Evolutionary conservation across 1,284 basidiomycete genomes (phyloP).

Genomic region (Naganishia albida): DNA sequence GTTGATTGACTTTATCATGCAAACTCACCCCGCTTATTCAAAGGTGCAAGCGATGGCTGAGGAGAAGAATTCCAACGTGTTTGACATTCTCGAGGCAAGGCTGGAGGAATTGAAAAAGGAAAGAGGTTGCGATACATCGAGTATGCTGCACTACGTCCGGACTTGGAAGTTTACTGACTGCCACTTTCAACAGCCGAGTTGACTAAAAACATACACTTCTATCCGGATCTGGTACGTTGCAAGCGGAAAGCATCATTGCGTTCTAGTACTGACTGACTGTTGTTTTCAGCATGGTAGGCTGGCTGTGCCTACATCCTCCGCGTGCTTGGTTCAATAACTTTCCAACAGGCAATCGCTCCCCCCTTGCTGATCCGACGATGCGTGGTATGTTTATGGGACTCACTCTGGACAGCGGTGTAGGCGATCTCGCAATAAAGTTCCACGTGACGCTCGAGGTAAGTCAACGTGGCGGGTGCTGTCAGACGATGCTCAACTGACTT

Average conservation of each 20-base stretch:
- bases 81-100: slow-evolving; percentile 69
- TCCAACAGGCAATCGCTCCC: slow-evolving; percentile 81
- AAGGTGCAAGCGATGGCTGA: slow-evolving; percentile 64
- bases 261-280: not conserved
- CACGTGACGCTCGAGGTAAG: slow-evolving; percentile 77
- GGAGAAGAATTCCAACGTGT: slow-evolving; percentile 54
- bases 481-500: not conserved
- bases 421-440: slow-evolving; percentile 86
- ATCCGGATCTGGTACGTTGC: slow-evolving; percentile 75
- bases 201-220: slow-evolving; percentile 86
- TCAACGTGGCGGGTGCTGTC: not conserved
- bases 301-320: not conserved
- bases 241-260: not conserved
- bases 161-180: slow-evolving; percentile 11
- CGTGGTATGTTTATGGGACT: slow-evolving; percentile 87
- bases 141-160: slow-evolving; percentile 36
- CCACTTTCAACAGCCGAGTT: slow-evolving; percentile 66
- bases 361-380: slow-evolving; percentile 91
- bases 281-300: slow-evolving; percentile 32
- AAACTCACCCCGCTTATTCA: slow-evolving; percentile 81
- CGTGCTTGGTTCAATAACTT: not conserved
- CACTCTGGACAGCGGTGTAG: slow-evolving; percentile 72
- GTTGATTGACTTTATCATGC: slow-evolving; percentile 93
- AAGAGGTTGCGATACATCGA: slow-evolving; percentile 63
- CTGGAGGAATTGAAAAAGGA: slow-evolving; percentile 69